Conservation (phyloP, 2,329 filamentous ascomycete species). For the Hirsutella thompsonii region DNA sequence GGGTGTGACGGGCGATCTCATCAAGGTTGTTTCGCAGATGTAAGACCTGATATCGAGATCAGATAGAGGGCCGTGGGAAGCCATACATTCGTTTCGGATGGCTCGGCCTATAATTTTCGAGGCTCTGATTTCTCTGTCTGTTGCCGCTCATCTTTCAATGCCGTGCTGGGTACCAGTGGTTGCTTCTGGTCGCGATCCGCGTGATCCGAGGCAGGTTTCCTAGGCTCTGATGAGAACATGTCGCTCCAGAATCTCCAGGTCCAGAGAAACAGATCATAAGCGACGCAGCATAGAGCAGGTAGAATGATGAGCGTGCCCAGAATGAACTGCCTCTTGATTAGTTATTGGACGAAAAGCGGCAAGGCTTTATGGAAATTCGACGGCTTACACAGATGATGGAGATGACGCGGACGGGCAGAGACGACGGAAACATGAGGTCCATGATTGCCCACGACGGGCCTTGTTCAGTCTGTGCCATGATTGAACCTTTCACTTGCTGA, state of each 20-base stretch:
- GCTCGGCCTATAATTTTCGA: background rate
- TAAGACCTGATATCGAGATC: conserved; percentile 16
- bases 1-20: conserved; percentile 87
- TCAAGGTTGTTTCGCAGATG: conserved; percentile 74
- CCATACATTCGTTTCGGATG: too few species aligned
- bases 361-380: background rate
- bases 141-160: conserved; percentile 1
- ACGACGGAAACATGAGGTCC: conserved; percentile 15
- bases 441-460: conserved; percentile 13
- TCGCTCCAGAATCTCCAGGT: conserved; percentile 30
- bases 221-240: conserved; percentile 4
- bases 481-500: background rate
- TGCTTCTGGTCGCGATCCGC: background rate
- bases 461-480: conserved; percentile 13
- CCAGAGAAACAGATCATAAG: conserved; percentile 40
- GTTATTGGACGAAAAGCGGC: conserved; percentile 1
- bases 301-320: conserved; percentile 32
- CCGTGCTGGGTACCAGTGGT: background rate
- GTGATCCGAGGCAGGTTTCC: background rate
- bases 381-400: conserved; percentile 24
- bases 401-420: conserved; percentile 20
- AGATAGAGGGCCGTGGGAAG: background rate
- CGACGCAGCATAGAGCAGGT: conserved; percentile 32
- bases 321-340: conserved; percentile 19
- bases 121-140: conserved; percentile 1